Conservation (phyloP, 257 asterid genomes). For the Scutellaria barbata region DNA sequence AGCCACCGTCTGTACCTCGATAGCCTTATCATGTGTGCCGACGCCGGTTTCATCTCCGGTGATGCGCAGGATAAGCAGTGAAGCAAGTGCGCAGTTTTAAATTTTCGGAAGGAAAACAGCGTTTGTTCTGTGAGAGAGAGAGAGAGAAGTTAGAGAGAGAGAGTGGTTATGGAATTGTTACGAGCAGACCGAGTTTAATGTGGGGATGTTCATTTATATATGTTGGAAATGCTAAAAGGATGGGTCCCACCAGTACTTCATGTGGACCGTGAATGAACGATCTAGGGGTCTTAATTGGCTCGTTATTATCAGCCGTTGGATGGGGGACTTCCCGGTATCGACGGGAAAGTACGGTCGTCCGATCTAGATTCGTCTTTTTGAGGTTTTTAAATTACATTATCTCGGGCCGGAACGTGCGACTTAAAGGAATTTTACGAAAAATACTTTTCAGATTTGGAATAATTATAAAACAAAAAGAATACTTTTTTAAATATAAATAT, state of each 20-base stretch:
- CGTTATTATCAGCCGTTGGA: constrained; percentile 46
- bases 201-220: constrained; percentile 44
- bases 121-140: constrained; percentile 38
- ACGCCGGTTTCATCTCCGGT: constrained; percentile 69
- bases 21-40: constrained; percentile 48
- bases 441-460: not conserved
- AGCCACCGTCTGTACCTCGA: constrained; percentile 58
- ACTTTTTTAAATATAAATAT: not conserved
- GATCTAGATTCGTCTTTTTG: constrained; percentile 49
- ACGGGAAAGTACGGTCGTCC: constrained; percentile 48
- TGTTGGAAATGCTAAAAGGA: constrained; percentile 33
- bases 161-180: constrained; percentile 41
- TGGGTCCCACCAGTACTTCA: constrained; percentile 48
- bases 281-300: constrained; percentile 34
- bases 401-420: constrained; percentile 49
- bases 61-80: constrained; percentile 47
- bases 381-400: constrained; percentile 23
- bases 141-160: constrained; percentile 29
- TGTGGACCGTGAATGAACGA: constrained; percentile 44
- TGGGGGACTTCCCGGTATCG: constrained; percentile 39
- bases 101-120: constrained; percentile 16
- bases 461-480: not conserved
- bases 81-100: constrained; percentile 37
- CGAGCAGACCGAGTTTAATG: constrained; percentile 50
- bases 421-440: not conserved